These are phyloP conservation scores for Annulohypoxylon bovei DNA, from an alignment of 495 filamentous ascomycete genomes.

Conservation along the genomic window DNA sequence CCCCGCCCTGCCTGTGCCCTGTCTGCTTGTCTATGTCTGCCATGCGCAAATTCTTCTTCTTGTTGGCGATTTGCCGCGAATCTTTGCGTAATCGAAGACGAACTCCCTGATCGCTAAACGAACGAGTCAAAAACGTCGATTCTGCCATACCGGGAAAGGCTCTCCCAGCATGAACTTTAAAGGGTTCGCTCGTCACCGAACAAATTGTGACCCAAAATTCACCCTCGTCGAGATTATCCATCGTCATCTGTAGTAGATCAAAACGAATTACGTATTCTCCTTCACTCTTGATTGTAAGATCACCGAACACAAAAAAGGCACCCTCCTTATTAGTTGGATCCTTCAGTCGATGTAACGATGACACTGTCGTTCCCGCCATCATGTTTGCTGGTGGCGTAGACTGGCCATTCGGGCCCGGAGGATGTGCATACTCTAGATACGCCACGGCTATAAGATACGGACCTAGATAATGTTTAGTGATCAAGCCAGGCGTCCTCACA, in stretches of 20 bases:
- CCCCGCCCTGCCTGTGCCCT: slow-evolving; percentile 30
- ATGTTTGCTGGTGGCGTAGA: slow-evolving; percentile 68
- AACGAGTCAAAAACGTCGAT: slow-evolving; percentile 89
- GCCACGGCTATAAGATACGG: slow-evolving; percentile 88
- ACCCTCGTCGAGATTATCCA: slow-evolving; percentile 44
- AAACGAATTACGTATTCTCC: slow-evolving; percentile 85
- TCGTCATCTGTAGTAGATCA: slow-evolving; percentile 81
- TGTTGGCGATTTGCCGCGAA: slow-evolving; percentile 55
- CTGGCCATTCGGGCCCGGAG: slow-evolving; percentile 61
- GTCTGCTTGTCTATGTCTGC: slow-evolving; percentile 42
- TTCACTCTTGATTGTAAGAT: slow-evolving; percentile 85
- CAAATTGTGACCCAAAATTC: slow-evolving; percentile 70
- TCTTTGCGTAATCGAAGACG: slow-evolving; percentile 90
- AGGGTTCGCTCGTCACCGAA: slow-evolving; percentile 75
- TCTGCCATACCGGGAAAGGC: slow-evolving; percentile 88
- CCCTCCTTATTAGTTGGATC: slow-evolving; percentile 92
- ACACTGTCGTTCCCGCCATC: slow-evolving; percentile 78
- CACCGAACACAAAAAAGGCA: slow-evolving; percentile 96
- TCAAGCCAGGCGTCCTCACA: slow-evolving; percentile 18
- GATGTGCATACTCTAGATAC: slow-evolving; percentile 61
- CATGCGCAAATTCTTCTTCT: slow-evolving; percentile 52
- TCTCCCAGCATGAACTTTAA: slow-evolving; percentile 79
- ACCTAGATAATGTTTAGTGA: slow-evolving; percentile 55
- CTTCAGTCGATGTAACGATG: slow-evolving; percentile 92
- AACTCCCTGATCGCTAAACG: slow-evolving; percentile 95